Evolutionary conservation across 345 rosid species (phyloP).

Genomic region (Gossypium rotundifolium): DNA sequence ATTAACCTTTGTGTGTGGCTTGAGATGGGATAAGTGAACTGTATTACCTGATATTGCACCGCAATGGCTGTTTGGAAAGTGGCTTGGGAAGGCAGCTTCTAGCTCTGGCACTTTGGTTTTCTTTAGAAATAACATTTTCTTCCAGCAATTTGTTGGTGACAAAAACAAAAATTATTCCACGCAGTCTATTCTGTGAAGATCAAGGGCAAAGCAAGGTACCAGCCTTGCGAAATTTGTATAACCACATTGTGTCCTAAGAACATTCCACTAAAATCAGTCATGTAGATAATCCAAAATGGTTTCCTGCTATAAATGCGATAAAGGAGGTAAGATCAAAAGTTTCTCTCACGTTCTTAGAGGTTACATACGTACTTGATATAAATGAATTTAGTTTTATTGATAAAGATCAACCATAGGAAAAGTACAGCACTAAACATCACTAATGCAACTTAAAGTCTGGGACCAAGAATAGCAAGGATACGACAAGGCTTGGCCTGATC

Average conservation of each 20-base stretch:
- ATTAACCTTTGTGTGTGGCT: not conserved
- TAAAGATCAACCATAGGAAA: not conserved
- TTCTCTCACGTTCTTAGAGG: not conserved
- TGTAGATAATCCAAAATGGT: not conserved
- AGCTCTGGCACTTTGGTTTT: not conserved
- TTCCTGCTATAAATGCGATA: not conserved
- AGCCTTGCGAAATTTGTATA: not conserved
- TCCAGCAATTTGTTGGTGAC: not conserved
- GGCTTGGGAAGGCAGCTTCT: too few relatives aligned
- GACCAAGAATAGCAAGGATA: not conserved
- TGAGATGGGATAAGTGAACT: not conserved
- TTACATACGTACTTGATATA: not conserved
- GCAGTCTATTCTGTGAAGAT: not conserved
- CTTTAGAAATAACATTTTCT: not conserved
- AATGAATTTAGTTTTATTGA: not conserved
- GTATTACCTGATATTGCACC: not conserved
- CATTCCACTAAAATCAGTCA: not conserved
- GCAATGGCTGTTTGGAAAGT: not conserved
- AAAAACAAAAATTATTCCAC: not conserved
- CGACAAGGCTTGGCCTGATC: not conserved
- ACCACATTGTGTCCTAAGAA: not conserved
- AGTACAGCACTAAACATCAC: too few relatives aligned
- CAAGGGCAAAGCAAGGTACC: not conserved
- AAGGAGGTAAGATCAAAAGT: not conserved
- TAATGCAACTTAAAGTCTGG: not conserved